Conservation (phyloP, 1,284 basidiomycete genomes). For the Tylopilus sp. region DNA sequence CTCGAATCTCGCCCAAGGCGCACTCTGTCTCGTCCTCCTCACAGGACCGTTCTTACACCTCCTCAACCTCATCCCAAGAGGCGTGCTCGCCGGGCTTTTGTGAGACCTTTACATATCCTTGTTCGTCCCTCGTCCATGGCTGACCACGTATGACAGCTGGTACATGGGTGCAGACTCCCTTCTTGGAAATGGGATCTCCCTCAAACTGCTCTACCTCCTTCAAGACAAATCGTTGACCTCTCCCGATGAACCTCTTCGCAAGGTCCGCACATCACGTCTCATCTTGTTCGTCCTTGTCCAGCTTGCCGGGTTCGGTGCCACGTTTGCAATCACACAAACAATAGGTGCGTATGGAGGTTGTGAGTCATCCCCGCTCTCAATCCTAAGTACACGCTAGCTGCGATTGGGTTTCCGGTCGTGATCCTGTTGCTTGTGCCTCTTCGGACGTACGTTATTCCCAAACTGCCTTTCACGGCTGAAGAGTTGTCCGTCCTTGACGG, state of each 20-base stretch:
- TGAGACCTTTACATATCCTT: slow-evolving; percentile 44
- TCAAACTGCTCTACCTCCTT: slow-evolving; percentile 86
- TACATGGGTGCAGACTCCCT: slow-evolving; percentile 92
- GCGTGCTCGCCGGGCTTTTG: slow-evolving; percentile 82
- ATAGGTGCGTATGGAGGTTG: slow-evolving; percentile 67
- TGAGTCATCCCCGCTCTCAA: not conserved
- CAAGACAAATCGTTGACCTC: slow-evolving; percentile 77
- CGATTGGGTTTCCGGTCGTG: slow-evolving; percentile 93
- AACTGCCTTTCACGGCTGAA: slow-evolving; percentile 80
- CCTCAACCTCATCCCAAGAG: slow-evolving; percentile 80
- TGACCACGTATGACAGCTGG: slow-evolving; percentile 66
- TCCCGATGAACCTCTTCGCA: slow-evolving; percentile 74
- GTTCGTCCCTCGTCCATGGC: slow-evolving; percentile 5
- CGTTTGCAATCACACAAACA: slow-evolving; percentile 94
- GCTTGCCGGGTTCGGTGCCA: slow-evolving; percentile 88
- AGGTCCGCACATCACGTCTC: slow-evolving; percentile 82
- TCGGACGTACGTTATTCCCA: slow-evolving; percentile 79
- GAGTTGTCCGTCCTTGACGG: slow-evolving; percentile 91
- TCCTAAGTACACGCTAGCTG: slow-evolving; percentile 63
- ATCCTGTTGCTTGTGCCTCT: slow-evolving; percentile 92
- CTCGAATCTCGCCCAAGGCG: slow-evolving; percentile 89
- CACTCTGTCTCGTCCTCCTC: slow-evolving; percentile 83
- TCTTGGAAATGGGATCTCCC: slow-evolving; percentile 86
- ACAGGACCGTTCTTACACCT: slow-evolving; percentile 87
- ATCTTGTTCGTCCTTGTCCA: slow-evolving; percentile 86